phyloP scores from a whole-genome alignment of 2,329 filamentous ascomycete species.

The Neofusicoccum ribis region DNA sequence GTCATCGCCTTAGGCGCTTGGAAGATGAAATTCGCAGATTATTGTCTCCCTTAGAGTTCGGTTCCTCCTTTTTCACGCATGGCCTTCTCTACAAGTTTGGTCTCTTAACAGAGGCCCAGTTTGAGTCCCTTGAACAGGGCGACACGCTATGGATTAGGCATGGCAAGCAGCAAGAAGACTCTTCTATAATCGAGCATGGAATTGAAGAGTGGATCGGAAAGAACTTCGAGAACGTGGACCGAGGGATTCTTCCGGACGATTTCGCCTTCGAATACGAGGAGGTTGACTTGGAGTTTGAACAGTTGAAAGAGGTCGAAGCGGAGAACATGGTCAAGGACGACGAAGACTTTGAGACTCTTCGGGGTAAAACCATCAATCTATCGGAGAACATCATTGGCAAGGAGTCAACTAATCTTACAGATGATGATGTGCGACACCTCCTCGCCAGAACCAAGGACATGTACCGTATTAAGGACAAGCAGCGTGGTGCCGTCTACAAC shows the following conservation, averaged over 20 bases:
- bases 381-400: slow-evolving; percentile 44
- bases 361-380: slow-evolving; percentile 32
- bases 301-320: slow-evolving; percentile 61
- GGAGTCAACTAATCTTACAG: slow-evolving; percentile 25
- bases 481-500: slow-evolving; percentile 67
- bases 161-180: slow-evolving; percentile 21
- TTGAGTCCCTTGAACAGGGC: slow-evolving; percentile 58
- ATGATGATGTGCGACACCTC: slow-evolving; percentile 37
- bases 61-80: slow-evolving; percentile 52
- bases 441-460: slow-evolving; percentile 53
- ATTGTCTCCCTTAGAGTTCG: slow-evolving; percentile 45
- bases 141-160: slow-evolving; percentile 43
- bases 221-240: slow-evolving; percentile 48
- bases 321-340: slow-evolving; percentile 56
- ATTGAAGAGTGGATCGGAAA: slow-evolving; percentile 62
- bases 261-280: slow-evolving; percentile 60
- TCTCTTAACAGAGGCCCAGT: slow-evolving; percentile 64
- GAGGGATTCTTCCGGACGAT: slow-evolving; percentile 48
- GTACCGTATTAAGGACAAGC: slow-evolving; percentile 56
- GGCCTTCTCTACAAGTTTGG: slow-evolving; percentile 55
- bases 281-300: slow-evolving; percentile 61
- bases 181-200: slow-evolving; percentile 30
- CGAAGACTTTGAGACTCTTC: slow-evolving; percentile 47
- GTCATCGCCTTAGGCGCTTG: slow-evolving; percentile 45
- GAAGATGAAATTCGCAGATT: slow-evolving; percentile 43